phyloP scores from a whole-genome alignment of 2,329 filamentous ascomycete genomes.

The Aureobasidium mangrovei region DNA sequence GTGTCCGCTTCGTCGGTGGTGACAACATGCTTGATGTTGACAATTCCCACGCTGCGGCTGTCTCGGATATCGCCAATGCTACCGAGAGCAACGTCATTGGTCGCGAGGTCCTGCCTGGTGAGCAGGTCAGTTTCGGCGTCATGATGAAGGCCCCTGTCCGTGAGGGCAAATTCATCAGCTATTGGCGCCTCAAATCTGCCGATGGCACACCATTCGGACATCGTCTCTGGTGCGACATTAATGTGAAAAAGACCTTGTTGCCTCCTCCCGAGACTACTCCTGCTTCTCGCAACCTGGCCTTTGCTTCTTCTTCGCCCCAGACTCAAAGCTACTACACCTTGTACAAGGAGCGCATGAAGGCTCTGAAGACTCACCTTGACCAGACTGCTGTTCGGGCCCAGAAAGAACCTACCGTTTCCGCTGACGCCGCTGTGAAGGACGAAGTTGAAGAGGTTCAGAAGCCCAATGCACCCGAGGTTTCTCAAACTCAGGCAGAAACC shows the following conservation, averaged over 20 bases:
- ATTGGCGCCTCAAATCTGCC: conserved; percentile 85
- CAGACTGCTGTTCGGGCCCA: background rate
- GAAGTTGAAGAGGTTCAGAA: background rate
- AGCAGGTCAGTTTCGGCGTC: conserved; percentile 73
- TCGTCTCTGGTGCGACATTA: conserved; percentile 89
- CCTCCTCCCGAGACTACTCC: background rate
- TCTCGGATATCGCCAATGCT: conserved; percentile 65
- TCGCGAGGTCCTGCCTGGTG: conserved; percentile 59
- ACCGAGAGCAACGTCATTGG: conserved; percentile 74
- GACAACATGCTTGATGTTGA: conserved; percentile 95
- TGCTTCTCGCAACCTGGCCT: background rate
- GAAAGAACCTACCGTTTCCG: background rate
- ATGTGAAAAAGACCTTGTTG: conserved; percentile 41
- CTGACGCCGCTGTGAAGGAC: background rate
- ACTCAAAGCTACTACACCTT: conserved; percentile 19
- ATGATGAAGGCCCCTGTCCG: conserved; percentile 71
- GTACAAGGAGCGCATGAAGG: conserved; percentile 14
- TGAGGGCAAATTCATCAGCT: conserved; percentile 75
- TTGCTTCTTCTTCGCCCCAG: background rate
- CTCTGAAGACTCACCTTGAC: background rate
- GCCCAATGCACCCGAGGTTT: background rate
- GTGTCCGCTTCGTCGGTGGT: conserved; percentile 83
- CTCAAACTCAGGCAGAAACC: conserved; percentile 18
- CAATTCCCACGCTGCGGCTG: conserved; percentile 66
- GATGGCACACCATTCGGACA: conserved; percentile 81